Percentiles rank a stretch among this genome's conserved stretches.
Conservation (phyloP, 2,329 filamentous ascomycete genomes). For the Sordariomycetes sp. region DNA sequence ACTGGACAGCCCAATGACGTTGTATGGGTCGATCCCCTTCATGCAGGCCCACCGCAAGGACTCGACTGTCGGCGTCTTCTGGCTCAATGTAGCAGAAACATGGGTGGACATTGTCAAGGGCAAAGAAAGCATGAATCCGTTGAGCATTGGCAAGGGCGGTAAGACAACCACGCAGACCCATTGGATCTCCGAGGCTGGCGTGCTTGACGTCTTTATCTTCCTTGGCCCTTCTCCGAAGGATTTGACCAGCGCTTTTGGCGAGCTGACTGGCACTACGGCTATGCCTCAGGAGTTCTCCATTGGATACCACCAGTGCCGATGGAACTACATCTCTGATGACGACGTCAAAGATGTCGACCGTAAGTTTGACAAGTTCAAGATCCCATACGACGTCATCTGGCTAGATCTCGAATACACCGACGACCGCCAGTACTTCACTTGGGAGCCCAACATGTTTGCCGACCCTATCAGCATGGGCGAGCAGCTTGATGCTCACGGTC, state of each 20-base stretch:
- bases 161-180: conserved; percentile 80
- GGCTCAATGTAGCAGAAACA: conserved; percentile 94
- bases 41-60: conserved; percentile 95
- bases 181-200: conserved; percentile 90
- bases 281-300: conserved; percentile 89
- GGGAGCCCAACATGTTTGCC: conserved; percentile 81
- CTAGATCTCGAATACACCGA: conserved; percentile 97
- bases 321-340: conserved; percentile 97
- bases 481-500: conserved; percentile 73
- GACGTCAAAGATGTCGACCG: conserved; percentile 95
- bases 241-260: conserved; percentile 72
- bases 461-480: conserved; percentile 83
- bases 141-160: conserved; percentile 60
- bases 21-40: conserved; percentile 94
- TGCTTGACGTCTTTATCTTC: conserved; percentile 90
- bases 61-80: conserved; percentile 92
- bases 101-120: conserved; percentile 92
- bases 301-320: conserved; percentile 94
- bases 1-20: conserved; percentile 93
- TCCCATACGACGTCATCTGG: conserved; percentile 99
- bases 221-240: conserved; percentile 80
- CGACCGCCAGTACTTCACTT: conserved; percentile 96
- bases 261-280: conserved; percentile 84
- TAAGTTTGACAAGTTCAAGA: conserved; percentile 90
- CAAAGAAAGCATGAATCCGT: conserved; percentile 63